phyloP scores from a whole-genome alignment of 148 eudicot genomes.

The Vaccinium vitisidaea region DNA sequence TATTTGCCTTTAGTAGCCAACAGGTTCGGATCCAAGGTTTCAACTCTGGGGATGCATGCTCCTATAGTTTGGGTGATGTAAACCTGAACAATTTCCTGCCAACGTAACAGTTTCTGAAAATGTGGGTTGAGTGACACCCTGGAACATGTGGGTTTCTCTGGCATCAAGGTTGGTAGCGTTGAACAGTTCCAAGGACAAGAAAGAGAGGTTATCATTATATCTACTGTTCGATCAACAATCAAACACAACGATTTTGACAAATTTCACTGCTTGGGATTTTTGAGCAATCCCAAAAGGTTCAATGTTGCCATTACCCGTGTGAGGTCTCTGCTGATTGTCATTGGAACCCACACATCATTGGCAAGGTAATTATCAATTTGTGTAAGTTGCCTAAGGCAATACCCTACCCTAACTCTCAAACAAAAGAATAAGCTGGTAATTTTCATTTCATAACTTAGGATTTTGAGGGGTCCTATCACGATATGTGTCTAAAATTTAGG shows the following conservation, averaged over 20 bases:
- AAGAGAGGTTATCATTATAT: conserved; percentile 67
- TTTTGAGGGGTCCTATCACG: background rate
- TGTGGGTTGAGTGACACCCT: conserved; percentile 61
- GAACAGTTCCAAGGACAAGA: conserved; percentile 99
- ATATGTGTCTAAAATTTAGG: background rate
- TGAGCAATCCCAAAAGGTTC: conserved; percentile 89
- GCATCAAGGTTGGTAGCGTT: conserved; percentile 82
- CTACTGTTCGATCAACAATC: conserved; percentile 90
- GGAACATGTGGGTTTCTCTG: conserved; percentile 37
- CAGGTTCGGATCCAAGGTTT: too few species aligned
- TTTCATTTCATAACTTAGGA: background rate
- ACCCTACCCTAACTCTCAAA: background rate
- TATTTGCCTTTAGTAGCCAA: too few species aligned
- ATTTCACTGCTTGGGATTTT: conserved; percentile 70
- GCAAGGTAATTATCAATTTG: conserved; percentile 53
- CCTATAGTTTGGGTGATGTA: too few species aligned
- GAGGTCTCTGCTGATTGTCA: conserved; percentile 71
- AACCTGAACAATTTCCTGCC: too few species aligned
- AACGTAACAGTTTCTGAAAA: too few species aligned
- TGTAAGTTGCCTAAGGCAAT: background rate
- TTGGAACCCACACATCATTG: conserved; percentile 88
- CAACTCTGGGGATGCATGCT: too few species aligned
- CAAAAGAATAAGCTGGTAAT: background rate
- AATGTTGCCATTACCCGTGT: conserved; percentile 96
- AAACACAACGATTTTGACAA: conserved; percentile 79